These are phyloP conservation scores for Stromatinia cepivora DNA, from an alignment of 2,329 filamentous ascomycete genomes.

Conservation along the genomic window DNA sequence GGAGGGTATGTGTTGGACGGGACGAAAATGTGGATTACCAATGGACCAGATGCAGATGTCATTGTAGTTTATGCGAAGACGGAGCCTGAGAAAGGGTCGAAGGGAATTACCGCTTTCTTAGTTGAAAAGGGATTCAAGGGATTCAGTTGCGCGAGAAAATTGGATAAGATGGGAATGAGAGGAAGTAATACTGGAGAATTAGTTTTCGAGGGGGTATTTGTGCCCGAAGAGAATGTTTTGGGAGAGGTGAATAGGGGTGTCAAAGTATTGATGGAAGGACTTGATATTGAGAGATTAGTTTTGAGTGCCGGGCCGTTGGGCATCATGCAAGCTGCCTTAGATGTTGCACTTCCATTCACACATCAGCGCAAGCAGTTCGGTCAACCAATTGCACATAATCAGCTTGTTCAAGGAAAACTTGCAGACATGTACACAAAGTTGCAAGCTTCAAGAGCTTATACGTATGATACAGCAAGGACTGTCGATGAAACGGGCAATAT, in stretches of 20 bases:
- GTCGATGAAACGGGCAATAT: conserved; percentile 76
- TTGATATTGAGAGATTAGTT: conserved; percentile 91
- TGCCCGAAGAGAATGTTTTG: conserved; percentile 78
- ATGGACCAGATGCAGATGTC: conserved; percentile 89
- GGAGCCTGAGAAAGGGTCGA: conserved; percentile 72
- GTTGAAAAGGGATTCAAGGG: conserved; percentile 70
- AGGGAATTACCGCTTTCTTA: conserved; percentile 94
- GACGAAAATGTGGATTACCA: conserved; percentile 96
- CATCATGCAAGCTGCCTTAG: conserved; percentile 89
- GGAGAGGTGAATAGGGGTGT: conserved; percentile 81
- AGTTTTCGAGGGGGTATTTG: conserved; percentile 86
- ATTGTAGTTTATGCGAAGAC: conserved; percentile 98
- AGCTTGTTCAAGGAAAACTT: conserved; percentile 88
- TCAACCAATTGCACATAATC: conserved; percentile 82
- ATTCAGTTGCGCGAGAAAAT: conserved; percentile 84
- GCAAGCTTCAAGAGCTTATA: conserved; percentile 81
- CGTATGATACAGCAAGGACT: conserved; percentile 74
- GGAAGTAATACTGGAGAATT: conserved; percentile 96
- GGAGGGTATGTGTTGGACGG: conserved; percentile 82
- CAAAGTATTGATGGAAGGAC: conserved; percentile 89
- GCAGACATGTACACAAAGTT: conserved; percentile 98
- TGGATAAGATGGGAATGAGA: conserved; percentile 98
- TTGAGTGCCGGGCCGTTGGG: conserved; percentile 88
- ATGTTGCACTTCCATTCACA: conserved; percentile 82
- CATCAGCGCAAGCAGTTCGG: conserved; percentile 90